Percentiles rank a stretch among this genome's conserved stretches.
Conservation (phyloP, 805 yeast genomes). For the Starmera caribaea region DNA sequence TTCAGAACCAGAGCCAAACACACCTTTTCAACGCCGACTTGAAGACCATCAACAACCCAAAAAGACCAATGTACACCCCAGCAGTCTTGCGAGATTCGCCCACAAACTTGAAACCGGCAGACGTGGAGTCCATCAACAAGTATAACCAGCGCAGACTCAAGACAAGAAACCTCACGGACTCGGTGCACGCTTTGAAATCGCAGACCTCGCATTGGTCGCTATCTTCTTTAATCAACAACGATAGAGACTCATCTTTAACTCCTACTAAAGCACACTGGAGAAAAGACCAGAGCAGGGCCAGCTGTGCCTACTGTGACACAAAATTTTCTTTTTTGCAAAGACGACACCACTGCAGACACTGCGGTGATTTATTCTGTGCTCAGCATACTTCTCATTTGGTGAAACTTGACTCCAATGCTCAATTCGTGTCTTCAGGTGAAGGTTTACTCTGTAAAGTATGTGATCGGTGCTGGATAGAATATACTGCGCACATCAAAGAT, state of each 20-base stretch:
- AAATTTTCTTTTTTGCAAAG: constrained; percentile 71
- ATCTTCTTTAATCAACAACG: neutral
- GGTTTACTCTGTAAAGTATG: constrained; percentile 67
- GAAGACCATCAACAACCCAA: constrained; percentile 69
- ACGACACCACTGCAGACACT: constrained; percentile 76
- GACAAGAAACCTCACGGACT: constrained; percentile 12
- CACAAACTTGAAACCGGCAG: constrained; percentile 33
- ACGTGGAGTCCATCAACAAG: constrained; percentile 20
- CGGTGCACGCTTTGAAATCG: constrained; percentile 18
- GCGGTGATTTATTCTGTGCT: constrained; percentile 74
- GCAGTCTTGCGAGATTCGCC: constrained; percentile 64
- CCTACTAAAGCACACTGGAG: constrained; percentile 58
- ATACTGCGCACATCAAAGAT: constrained; percentile 35
- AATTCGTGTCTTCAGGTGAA: constrained; percentile 55
- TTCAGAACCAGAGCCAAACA: constrained; percentile 13
- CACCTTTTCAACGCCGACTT: constrained; percentile 27
- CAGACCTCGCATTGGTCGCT: constrained; percentile 18
- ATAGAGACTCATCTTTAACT: constrained; percentile 17
- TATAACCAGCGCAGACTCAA: constrained; percentile 12
- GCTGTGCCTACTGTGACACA: constrained; percentile 61
- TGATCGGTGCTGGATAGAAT: constrained; percentile 53
- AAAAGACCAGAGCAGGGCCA: constrained; percentile 53
- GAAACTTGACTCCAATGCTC: constrained; percentile 48
- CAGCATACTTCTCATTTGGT: constrained; percentile 52
- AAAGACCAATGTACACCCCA: constrained; percentile 83